phyloP scores from a whole-genome alignment of 202 grass and related monocot species.

The Musa balbisiana region DNA sequence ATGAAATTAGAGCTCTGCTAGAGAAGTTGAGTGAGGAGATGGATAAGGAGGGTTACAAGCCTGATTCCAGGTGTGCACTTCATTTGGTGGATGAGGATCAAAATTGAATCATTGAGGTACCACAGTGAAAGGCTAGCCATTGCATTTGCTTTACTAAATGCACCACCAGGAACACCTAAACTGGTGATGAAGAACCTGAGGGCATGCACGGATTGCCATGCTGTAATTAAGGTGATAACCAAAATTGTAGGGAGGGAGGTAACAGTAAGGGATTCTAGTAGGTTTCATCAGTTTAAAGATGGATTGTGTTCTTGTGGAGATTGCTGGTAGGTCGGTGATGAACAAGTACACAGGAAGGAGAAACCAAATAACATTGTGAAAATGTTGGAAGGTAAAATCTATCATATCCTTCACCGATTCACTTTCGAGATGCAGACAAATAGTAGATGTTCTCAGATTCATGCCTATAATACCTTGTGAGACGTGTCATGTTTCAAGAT shows the following conservation, averaged over 20 bases:
- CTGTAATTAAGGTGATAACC: constrained; percentile 64
- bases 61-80: constrained; percentile 43
- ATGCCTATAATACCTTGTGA: no score
- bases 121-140: constrained; percentile 82
- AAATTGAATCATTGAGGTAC: constrained; percentile 70
- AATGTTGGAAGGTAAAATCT: background rate
- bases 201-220: constrained; percentile 61
- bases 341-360: background rate
- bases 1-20: constrained; percentile 53
- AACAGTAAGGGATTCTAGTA: constrained; percentile 59
- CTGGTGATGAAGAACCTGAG: constrained; percentile 73
- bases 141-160: constrained; percentile 60
- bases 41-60: constrained; percentile 62
- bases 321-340: constrained; percentile 41
- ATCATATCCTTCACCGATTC: background rate
- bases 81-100: constrained; percentile 67
- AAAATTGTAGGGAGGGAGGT: constrained; percentile 74
- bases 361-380: background rate
- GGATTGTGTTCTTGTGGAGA: constrained; percentile 70
- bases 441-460: no score
- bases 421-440: no score
- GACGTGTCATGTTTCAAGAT: no score
- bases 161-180: constrained; percentile 40
- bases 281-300: constrained; percentile 81
- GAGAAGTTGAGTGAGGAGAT: constrained; percentile 72